Percentiles rank a stretch among this genome's conserved stretches.
Evolutionary conservation across 306 rosid genomes (phyloP).

Genomic region (Clitoria ternatea): DNA sequence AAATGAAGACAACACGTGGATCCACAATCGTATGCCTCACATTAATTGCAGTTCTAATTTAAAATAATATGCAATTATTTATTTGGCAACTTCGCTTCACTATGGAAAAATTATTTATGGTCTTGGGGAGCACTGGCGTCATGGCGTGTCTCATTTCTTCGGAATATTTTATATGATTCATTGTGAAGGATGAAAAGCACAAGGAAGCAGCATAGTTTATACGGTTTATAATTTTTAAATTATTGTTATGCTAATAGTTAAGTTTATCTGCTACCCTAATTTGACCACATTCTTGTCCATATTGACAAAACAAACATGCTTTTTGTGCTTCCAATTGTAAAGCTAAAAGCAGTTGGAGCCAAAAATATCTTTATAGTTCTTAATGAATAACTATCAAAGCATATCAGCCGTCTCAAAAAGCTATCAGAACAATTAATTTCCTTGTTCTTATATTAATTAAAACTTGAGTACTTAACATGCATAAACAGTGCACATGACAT

Average conservation of each 20-base stretch:
- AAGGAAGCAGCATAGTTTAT: neutral
- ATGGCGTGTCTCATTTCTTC: neutral
- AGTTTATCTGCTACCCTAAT: constrained; percentile 6
- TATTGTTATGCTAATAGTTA: neutral
- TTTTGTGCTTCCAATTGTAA: neutral
- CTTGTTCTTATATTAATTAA: neutral
- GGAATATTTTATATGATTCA: constrained; percentile 2
- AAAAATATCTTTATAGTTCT: neutral
- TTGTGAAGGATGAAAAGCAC: neutral
- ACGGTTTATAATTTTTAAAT: neutral
- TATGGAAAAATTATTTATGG: neutral
- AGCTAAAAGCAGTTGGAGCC: neutral
- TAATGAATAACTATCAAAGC: constrained; percentile 3
- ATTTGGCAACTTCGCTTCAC: neutral
- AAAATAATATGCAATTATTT: neutral
- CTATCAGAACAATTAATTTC: neutral
- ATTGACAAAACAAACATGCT: constrained; percentile 1
- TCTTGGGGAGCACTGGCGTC: neutral
- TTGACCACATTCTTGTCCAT: neutral
- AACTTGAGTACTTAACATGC: constrained; percentile 1
- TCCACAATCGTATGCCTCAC: neutral
- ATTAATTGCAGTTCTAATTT: neutral
- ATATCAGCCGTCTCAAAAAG: neutral
- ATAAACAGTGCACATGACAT: neutral
- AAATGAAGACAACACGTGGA: neutral